Conservation (phyloP, 306 rosid genomes). For the Quercus dentata region DNA sequence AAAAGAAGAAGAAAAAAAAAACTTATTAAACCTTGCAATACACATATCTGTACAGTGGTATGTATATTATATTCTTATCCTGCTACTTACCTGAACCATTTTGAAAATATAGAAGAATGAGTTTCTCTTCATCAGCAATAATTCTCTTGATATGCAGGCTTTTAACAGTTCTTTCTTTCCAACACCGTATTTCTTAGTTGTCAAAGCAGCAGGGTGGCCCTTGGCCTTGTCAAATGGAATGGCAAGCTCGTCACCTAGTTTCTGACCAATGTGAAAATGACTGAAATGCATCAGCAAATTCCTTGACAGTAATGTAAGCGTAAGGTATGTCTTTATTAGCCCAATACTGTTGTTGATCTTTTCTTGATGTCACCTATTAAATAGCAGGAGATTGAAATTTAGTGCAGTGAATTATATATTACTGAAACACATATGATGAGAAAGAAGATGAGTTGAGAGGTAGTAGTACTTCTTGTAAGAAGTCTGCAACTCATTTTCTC, state of each 20-base stretch:
- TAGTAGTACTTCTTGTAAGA: constrained; percentile 67
- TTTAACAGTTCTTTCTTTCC: constrained; percentile 57
- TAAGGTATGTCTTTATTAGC: constrained; percentile 56
- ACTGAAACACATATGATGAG: neutral
- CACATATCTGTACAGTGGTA: no score
- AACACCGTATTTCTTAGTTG: constrained; percentile 61
- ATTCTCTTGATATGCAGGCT: constrained; percentile 81
- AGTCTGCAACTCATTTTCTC: constrained; percentile 92
- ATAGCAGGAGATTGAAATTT: no score
- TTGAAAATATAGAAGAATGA: constrained; percentile 66
- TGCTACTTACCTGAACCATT: constrained; percentile 54
- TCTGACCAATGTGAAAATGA: constrained; percentile 62
- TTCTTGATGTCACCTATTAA: constrained; percentile 76
- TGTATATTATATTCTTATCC: no score
- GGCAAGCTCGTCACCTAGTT: constrained; percentile 78
- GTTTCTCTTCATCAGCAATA: constrained; percentile 89
- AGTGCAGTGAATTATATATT: neutral
- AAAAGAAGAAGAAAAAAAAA: neutral
- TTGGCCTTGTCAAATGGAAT: constrained; percentile 64
- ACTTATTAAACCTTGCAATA: no score
- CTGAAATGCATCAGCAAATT: constrained; percentile 72
- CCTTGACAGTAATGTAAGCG: constrained; percentile 49
- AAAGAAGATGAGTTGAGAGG: no score
- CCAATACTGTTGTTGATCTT: constrained; percentile 95
- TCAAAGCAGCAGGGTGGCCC: constrained; percentile 74